Evolutionary conservation across 441 rosid species (phyloP), one percentile per base, ranked within the genome.

Genomic region (Gossypium schwendimanii): DNA sequence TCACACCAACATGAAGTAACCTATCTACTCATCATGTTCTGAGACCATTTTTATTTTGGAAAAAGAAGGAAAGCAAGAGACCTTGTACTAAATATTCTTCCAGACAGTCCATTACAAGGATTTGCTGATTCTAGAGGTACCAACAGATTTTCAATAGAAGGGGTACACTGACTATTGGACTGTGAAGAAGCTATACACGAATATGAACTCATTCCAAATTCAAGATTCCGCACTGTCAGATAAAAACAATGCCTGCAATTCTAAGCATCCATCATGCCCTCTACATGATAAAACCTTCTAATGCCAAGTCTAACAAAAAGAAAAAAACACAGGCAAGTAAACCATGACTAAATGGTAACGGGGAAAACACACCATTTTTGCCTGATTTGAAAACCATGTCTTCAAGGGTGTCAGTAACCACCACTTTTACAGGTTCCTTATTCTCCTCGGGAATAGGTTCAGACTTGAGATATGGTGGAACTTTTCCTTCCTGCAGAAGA

Each of bases 381-480:
- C 87, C 94, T 55, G 99, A 93, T 36, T 90, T 91, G 77, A 87
- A 67, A 70, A 93, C 98, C 10, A 86, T 52, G n/a, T 93, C 91
- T 50, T 93, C 86, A 39, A 95, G 87, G 75, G 59, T 95, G 76
- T 95, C 96, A 5, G 92, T 95, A 55, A 95, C 98, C 14, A 95
- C 89, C 33, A 95, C 91, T 85, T 95, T 93, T 74, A 93, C 98
- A 28, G 98, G 97, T 71, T 91, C 97, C 1, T 81, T 73, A 78
- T 95, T 95, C 58, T 80, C 88, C 77, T 86, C 83, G 33, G 99
- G 97, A 50, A 95, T 82, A 12, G 97, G 97, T 75, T 95, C 96
- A 65, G 99, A 93, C 81, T 91, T 91, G 73, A 52, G 86, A 81
- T 45, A 86, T 61, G 84, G 82, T 0, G 66, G 74, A 73, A 90